Percentiles rank a stretch among this genome's conserved stretches.
Conservation (phyloP, 768 basidiomycete species). For the Crepidotus variabilis region DNA sequence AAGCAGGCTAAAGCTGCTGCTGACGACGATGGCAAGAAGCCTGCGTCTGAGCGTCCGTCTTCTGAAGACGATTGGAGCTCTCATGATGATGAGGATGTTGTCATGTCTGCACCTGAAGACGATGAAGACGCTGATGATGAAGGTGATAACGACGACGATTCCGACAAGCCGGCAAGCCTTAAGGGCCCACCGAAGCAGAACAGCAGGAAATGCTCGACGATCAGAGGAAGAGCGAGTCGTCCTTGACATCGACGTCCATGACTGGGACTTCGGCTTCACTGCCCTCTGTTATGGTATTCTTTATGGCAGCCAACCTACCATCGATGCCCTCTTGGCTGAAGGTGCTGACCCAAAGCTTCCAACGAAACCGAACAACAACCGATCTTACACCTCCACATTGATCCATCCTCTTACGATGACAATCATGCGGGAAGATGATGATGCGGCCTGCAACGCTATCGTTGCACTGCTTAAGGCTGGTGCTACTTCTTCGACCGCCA, state of each 20-base stretch:
- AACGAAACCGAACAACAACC: constrained; percentile 16
- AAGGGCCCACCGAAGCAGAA: constrained; percentile 6
- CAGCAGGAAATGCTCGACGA: constrained; percentile 44
- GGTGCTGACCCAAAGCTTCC: constrained; percentile 43
- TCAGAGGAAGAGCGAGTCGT: constrained; percentile 46
- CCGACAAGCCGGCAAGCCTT: constrained; percentile 12
- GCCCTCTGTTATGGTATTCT: constrained; percentile 50
- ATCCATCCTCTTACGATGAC: constrained; percentile 38
- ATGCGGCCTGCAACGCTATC: constrained; percentile 33
- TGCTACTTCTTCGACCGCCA: constrained; percentile 38
- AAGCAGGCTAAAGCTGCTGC: constrained; percentile 21
- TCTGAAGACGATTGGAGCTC: constrained; percentile 53
- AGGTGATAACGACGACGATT: constrained; percentile 14
- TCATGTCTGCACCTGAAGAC: constrained; percentile 27
- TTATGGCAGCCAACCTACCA: constrained; percentile 37
- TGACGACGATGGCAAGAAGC: constrained; percentile 21
- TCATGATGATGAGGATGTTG: constrained; percentile 34
- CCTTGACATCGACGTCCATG: constrained; percentile 46
- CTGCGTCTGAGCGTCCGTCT: constrained; percentile 28
- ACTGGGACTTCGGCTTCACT: constrained; percentile 58
- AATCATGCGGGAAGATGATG: constrained; percentile 37
- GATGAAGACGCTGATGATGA: constrained; percentile 23
- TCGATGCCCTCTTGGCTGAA: constrained; percentile 42
- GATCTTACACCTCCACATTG: constrained; percentile 14
- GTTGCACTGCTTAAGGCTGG: constrained; percentile 37